Percentiles rank a stretch among this genome's conserved stretches.
These are phyloP conservation scores for Sphaerulina populicola DNA, from an alignment of 2,329 filamentous ascomycete genomes.

Conservation along the genomic window DNA sequence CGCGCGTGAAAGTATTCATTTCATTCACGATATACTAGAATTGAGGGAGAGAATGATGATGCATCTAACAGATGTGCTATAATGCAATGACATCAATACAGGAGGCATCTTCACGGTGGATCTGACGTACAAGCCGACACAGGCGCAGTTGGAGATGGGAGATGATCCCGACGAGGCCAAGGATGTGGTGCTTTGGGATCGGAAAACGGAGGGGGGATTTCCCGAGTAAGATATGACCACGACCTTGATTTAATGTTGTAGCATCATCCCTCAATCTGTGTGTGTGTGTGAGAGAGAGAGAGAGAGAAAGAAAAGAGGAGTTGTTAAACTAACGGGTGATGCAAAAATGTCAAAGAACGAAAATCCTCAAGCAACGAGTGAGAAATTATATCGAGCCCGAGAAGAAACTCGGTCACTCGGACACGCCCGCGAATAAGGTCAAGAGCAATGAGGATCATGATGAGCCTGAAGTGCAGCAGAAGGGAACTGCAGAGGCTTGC, in stretches of 20 bases:
- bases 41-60: too few relatives aligned
- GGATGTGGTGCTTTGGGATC: slow-evolving; percentile 70
- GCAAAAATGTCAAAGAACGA: slow-evolving; percentile 43
- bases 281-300: too few relatives aligned
- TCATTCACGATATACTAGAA: too few relatives aligned
- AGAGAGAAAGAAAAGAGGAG: too few relatives aligned
- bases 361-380: slow-evolving; percentile 77
- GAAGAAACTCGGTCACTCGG: slow-evolving; percentile 66
- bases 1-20: too few relatives aligned
- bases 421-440: slow-evolving; percentile 31
- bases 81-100: not conserved
- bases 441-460: not conserved
- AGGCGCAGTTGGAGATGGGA: slow-evolving; percentile 7
- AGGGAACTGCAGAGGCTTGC: slow-evolving; percentile 1
- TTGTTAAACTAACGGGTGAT: not conserved
- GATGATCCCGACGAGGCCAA: slow-evolving; percentile 20
- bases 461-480: not conserved
- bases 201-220: slow-evolving; percentile 79
- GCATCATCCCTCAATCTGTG: too few relatives aligned
- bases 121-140: slow-evolving; percentile 40
- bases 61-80: not conserved
- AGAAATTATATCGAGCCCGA: slow-evolving; percentile 73
- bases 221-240: slow-evolving; percentile 50
- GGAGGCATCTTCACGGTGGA: slow-evolving; percentile 67
- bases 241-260: not conserved